These are phyloP conservation scores for Tephrocybe sp. DNA, from an alignment of 768 basidiomycete genomes.

Conservation along the genomic window DNA sequence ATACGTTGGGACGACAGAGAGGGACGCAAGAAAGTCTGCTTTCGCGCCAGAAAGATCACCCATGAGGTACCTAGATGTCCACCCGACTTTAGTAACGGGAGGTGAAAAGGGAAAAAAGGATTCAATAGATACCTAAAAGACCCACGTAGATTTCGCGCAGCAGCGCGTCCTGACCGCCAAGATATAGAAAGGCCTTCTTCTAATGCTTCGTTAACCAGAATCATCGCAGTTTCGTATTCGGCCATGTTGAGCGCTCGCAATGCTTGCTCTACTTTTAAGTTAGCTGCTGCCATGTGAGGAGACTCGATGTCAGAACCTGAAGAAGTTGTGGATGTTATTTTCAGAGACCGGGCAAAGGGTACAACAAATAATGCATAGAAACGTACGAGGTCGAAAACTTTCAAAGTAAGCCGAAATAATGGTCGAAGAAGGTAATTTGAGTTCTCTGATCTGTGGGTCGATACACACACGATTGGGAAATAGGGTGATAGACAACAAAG, in stretches of 20 bases:
- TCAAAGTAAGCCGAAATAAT: constrained; percentile 96
- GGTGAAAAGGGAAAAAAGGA: neutral
- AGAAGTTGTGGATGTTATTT: neutral
- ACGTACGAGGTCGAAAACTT: constrained; percentile 86
- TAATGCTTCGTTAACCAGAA: constrained; percentile 80
- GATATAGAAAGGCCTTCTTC: constrained; percentile 73
- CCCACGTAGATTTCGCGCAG: constrained; percentile 89
- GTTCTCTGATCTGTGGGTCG: constrained; percentile 58
- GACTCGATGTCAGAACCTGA: constrained; percentile 66
- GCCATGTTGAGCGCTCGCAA: constrained; percentile 80
- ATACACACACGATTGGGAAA: too few species aligned
- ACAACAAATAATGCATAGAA: neutral
- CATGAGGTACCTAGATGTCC: constrained; percentile 72
- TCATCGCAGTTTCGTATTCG: constrained; percentile 80
- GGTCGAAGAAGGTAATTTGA: constrained; percentile 80
- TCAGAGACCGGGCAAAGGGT: neutral
- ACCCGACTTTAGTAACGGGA: neutral
- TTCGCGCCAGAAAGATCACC: constrained; percentile 83
- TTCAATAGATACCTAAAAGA: constrained; percentile 84
- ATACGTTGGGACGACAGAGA: constrained; percentile 63
- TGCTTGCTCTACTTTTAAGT: constrained; percentile 78
- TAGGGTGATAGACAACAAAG: too few species aligned
- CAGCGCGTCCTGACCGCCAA: constrained; percentile 70
- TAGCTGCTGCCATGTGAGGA: constrained; percentile 75
- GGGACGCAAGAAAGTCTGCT: constrained; percentile 74